A percentile compares a stretch with the other conserved stretches of the same genome.
Conservation (phyloP, 306 rosid genomes). For the Spatholobus suberectus region DNA sequence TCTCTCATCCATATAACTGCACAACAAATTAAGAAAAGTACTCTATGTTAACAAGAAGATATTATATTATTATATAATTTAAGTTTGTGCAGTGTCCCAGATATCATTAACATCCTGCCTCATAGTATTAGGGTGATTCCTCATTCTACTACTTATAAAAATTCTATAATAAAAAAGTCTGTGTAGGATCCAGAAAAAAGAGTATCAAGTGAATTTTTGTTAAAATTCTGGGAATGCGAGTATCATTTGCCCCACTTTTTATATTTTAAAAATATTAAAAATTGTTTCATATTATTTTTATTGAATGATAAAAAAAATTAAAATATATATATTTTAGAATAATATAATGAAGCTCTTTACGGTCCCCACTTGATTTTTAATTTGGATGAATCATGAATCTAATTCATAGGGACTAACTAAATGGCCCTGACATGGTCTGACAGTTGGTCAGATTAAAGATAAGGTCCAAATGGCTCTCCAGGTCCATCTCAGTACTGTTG, state of each 20-base stretch:
- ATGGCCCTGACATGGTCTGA: slow-evolving; percentile 30
- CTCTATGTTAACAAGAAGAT: neutral
- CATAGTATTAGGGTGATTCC: neutral
- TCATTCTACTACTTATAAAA: neutral
- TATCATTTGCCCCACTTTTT: neutral
- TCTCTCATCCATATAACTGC: neutral
- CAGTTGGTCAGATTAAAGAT: slow-evolving; percentile 14
- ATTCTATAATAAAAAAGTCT: neutral
- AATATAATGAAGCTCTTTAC: neutral
- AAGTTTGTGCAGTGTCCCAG: neutral
- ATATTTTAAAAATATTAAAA: neutral
- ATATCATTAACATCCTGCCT: neutral
- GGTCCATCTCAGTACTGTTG: slow-evolving; percentile 6
- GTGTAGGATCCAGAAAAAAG: neutral
- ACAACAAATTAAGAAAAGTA: neutral
- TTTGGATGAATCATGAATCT: neutral
- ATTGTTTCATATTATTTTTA: neutral
- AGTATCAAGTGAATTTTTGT: neutral
- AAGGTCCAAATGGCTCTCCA: neutral
- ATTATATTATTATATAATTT: neutral
- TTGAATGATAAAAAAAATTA: neutral
- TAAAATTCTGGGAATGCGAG: neutral
- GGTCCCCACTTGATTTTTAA: neutral
- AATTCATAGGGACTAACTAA: neutral
- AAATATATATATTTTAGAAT: too few species aligned